phyloP scores from a whole-genome alignment of 1,139 yeast species.

The Tardiomyces digboiensis region DNA sequence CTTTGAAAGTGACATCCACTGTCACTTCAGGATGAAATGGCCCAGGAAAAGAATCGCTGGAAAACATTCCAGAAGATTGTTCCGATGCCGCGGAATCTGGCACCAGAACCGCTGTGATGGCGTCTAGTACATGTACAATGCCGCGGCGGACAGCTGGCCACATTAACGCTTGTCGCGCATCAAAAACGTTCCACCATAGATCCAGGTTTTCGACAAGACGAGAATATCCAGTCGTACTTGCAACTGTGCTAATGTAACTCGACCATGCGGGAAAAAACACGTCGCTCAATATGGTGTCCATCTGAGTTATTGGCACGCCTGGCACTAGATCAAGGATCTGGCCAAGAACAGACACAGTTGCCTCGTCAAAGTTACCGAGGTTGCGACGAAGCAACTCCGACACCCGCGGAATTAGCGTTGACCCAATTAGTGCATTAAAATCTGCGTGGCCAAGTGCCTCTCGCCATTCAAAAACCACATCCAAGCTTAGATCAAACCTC shows the following conservation, averaged over 20 bases:
- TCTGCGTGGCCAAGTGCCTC: slow-evolving; percentile 29
- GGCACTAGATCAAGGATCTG: neutral
- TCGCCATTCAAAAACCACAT: slow-evolving; percentile 19
- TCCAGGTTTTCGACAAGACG: neutral
- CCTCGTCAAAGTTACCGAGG: neutral
- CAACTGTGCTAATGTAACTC: neutral
- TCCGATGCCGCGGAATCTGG: too few relatives aligned
- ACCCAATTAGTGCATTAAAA: slow-evolving; percentile 18
- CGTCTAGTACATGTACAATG: neutral
- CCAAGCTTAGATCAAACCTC: neutral
- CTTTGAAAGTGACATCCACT: slow-evolving; percentile 36
- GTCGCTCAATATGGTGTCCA: neutral
- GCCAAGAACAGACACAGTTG: neutral
- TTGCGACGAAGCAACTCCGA: slow-evolving; percentile 4
- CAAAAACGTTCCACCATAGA: neutral
- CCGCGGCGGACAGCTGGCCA: neutral
- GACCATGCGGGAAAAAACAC: neutral
- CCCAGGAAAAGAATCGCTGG: too few relatives aligned
- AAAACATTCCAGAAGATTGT: too few relatives aligned
- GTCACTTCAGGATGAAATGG: too few relatives aligned
- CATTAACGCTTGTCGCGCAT: neutral
- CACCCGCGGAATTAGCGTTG: slow-evolving; percentile 28
- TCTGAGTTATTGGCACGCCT: neutral
- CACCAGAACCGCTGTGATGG: neutral
- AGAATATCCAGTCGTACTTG: neutral